Percentiles rank a stretch among this genome's conserved stretches.
These are phyloP conservation scores for Botrytis porri DNA, from an alignment of 2,329 filamentous ascomycete species.

Conservation along the genomic window DNA sequence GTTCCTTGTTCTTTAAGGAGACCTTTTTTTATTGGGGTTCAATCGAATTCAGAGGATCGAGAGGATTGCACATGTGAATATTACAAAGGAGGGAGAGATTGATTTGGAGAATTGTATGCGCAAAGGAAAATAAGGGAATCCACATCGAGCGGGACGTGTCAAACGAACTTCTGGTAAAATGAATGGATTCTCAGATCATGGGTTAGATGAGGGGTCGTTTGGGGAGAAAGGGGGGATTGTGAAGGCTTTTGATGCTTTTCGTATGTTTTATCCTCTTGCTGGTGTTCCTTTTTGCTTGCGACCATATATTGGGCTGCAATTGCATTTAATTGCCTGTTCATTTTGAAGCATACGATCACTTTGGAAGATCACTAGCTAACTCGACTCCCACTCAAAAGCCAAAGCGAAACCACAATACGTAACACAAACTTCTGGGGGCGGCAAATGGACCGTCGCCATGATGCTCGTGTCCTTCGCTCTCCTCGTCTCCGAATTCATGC, in stretches of 20 bases:
- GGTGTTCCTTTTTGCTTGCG: neutral
- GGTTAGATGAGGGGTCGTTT: conserved; percentile 76
- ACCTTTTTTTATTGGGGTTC: neutral
- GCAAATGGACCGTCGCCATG: conserved; percentile 89
- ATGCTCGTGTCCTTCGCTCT: conserved; percentile 71
- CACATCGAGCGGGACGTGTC: neutral
- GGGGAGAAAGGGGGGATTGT: conserved; percentile 69
- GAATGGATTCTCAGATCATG: conserved; percentile 73
- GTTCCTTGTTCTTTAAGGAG: neutral
- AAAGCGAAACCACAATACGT: conserved; percentile 96
- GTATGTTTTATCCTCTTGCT: conserved; percentile 53
- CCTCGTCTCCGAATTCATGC: conserved; percentile 70
- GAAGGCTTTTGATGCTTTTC: conserved; percentile 94
- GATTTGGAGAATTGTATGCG: neutral
- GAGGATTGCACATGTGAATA: neutral
- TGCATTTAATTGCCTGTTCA: neutral
- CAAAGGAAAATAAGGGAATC: neutral
- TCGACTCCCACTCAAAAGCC: conserved; percentile 50
- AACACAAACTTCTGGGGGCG: conserved; percentile 77
- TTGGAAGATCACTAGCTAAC: neutral
- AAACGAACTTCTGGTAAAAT: conserved; percentile 40
- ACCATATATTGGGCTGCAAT: neutral
- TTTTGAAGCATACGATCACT: neutral
- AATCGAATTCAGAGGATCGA: neutral
- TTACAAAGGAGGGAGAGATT: neutral